phyloP scores from a whole-genome alignment of 2,329 filamentous ascomycete species.

The Pseudogymnoascus pannorum region DNA sequence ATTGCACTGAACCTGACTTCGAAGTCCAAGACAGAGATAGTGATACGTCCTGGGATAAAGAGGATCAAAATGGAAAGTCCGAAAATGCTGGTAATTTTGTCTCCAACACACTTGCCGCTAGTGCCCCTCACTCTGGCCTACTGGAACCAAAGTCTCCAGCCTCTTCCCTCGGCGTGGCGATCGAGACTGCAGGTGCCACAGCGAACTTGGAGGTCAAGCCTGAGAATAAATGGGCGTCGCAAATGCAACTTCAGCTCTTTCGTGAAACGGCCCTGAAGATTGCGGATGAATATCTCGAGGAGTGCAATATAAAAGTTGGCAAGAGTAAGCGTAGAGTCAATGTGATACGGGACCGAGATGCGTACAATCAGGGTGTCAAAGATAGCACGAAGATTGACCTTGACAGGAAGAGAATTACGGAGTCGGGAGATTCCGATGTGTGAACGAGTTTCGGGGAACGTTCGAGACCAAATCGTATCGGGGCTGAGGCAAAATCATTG shows the following conservation, averaged over 20 bases:
- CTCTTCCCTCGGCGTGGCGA: no score
- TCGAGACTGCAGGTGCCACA: no score
- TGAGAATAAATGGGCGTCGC: slow-evolving; percentile 6
- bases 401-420: not conserved
- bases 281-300: not conserved
- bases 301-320: not conserved
- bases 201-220: not conserved
- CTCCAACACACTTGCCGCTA: no score
- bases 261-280: slow-evolving; percentile 9
- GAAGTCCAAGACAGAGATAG: not conserved
- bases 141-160: no score
- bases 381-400: not conserved
- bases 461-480: not conserved
- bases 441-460: not conserved
- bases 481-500: not conserved
- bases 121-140: no score
- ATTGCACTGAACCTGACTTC: slow-evolving; percentile 3
- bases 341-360: not conserved
- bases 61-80: no score
- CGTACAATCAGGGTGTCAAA: not conserved
- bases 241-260: not conserved
- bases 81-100: no score
- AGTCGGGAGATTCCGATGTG: not conserved
- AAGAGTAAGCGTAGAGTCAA: not conserved
- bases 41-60: not conserved